Conservation (phyloP, 352 stramenopile genomes). For the Phytophthora sp. region DNA sequence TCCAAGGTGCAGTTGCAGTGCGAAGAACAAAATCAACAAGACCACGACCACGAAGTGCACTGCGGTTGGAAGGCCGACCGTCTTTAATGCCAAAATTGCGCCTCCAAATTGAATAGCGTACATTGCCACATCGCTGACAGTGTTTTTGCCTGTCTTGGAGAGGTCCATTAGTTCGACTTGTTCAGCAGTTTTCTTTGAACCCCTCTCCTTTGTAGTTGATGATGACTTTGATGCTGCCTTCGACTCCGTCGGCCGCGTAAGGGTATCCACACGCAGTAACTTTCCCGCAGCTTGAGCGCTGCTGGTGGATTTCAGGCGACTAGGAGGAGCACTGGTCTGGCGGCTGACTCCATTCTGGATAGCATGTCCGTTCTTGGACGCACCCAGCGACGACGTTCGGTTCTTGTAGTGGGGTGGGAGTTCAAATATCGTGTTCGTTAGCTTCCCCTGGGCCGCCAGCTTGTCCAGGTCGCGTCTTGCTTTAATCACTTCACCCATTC, state of each 20-base stretch:
- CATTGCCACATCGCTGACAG: slow-evolving; percentile 41
- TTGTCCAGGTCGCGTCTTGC: slow-evolving; percentile 46
- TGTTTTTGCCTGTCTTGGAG: slow-evolving; percentile 35
- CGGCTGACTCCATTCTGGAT: not conserved
- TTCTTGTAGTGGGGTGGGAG: slow-evolving; percentile 6
- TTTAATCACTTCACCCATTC: slow-evolving; percentile 62
- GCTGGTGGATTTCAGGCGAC: not conserved
- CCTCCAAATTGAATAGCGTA: slow-evolving; percentile 63
- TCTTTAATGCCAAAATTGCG: slow-evolving; percentile 54
- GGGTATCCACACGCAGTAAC: not conserved
- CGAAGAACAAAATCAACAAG: slow-evolving; percentile 58
- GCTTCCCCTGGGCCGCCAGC: slow-evolving; percentile 40
- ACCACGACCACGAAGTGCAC: slow-evolving; percentile 53
- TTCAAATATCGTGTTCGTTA: slow-evolving; percentile 60
- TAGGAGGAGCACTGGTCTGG: slow-evolving; percentile 1
- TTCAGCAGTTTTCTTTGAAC: slow-evolving; percentile 1
- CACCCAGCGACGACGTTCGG: slow-evolving; percentile 15
- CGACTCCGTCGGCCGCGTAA: not conserved
- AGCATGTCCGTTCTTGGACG: not conserved
- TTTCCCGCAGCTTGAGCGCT: slow-evolving; percentile 6
- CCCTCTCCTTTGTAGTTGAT: not conserved
- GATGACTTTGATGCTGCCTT: not conserved
- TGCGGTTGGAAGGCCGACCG: slow-evolving; percentile 43
- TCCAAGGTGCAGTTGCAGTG: slow-evolving; percentile 61
- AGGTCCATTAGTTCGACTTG: slow-evolving; percentile 27